Conservation (phyloP, 1,284 basidiomycete genomes). For the Anthracocystis walkeri region DNA sequence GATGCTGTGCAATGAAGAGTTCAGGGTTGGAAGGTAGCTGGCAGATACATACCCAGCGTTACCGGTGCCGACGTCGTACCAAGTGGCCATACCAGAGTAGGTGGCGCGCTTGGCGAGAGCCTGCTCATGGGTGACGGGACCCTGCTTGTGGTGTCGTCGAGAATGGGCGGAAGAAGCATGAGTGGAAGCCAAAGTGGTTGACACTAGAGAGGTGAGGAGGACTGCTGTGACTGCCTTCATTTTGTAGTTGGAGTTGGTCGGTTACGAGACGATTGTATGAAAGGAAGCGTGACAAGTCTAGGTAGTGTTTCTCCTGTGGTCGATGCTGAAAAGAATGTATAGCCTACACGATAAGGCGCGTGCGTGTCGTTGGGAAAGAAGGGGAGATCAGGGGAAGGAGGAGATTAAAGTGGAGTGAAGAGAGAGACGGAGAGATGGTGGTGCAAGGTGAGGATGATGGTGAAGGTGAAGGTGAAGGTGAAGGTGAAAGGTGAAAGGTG, state of each 20-base stretch:
- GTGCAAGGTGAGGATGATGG: conserved; percentile 6
- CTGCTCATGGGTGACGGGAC: conserved; percentile 23
- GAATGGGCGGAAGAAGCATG: conserved; percentile 14
- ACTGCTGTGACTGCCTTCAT: conserved; percentile 45
- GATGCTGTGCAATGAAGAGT: not conserved
- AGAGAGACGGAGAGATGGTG: not conserved
- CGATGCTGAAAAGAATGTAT: conserved; percentile 30
- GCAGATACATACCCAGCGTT: conserved; percentile 50
- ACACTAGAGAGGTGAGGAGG: conserved; percentile 32
- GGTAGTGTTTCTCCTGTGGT: conserved; percentile 7
- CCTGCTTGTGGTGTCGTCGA: conserved; percentile 45
- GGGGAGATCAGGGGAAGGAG: not conserved
- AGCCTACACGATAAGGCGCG: conserved; percentile 9
- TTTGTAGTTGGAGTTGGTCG: not conserved
- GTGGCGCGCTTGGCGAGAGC: conserved; percentile 46
- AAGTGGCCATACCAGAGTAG: conserved; percentile 59
- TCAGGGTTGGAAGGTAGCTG: not conserved
- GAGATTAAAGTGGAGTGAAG: conserved; percentile 3
- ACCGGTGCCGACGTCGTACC: conserved; percentile 62
- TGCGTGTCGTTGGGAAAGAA: not conserved
- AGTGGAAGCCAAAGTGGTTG: conserved; percentile 35
- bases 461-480: conserved; percentile 9
- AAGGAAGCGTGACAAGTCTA: conserved; percentile 14
- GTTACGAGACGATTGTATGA: not conserved
- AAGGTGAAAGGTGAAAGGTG: not conserved